Evolutionary conservation across 164 flowering plant species (phyloP).

Genomic region (Buxus sempervirens): DNA sequence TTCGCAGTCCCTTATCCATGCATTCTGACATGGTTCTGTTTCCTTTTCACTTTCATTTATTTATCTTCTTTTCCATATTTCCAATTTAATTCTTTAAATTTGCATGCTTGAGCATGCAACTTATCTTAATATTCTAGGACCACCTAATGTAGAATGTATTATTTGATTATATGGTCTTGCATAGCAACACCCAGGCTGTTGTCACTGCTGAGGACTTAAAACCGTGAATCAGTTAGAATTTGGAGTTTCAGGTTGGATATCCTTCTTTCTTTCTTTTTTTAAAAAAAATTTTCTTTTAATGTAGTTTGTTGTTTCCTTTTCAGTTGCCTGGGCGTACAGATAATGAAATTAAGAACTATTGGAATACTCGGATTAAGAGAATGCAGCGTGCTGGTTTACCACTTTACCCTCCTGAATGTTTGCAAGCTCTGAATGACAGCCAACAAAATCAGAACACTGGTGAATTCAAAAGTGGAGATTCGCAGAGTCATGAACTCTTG

Average conservation of each 20-base stretch:
- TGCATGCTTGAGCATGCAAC: too few relatives aligned
- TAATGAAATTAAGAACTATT: conserved; percentile 95
- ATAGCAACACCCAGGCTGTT: neutral
- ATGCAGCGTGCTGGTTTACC: conserved; percentile 90
- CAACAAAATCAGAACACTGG: conserved; percentile 31
- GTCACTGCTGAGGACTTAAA: neutral
- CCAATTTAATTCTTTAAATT: too few relatives aligned
- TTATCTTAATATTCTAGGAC: too few relatives aligned
- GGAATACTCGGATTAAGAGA: conserved; percentile 95
- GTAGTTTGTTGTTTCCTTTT: conserved; percentile 1
- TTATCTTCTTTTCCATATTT: too few relatives aligned
- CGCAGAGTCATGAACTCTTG: conserved; percentile 36
- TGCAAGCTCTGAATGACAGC: conserved; percentile 45
- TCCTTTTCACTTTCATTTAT: too few relatives aligned
- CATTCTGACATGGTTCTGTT: too few relatives aligned
- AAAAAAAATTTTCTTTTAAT: neutral
- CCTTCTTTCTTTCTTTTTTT: neutral
- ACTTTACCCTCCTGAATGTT: conserved; percentile 74
- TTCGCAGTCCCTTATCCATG: too few relatives aligned
- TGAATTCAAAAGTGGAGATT: conserved; percentile 29
- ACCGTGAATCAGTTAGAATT: neutral
- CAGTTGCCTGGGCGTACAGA: conserved; percentile 99
- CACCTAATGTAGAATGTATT: neutral
- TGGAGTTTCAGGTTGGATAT: neutral
- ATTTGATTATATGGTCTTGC: neutral